These are phyloP conservation scores for Chiua virens DNA, from an alignment of 768 basidiomycete genomes.

Conservation along the genomic window DNA sequence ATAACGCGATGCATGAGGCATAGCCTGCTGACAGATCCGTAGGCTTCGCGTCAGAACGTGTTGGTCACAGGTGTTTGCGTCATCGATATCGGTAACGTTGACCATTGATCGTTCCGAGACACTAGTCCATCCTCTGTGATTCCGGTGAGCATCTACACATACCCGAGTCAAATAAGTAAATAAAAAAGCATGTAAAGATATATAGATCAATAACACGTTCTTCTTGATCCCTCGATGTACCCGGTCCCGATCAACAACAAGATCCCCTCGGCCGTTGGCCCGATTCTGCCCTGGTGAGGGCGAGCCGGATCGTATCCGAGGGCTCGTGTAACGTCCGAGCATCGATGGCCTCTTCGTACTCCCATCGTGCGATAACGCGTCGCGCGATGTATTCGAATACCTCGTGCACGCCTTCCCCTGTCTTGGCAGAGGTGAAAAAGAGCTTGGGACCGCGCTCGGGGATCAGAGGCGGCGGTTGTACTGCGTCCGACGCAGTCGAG, in stretches of 20 bases:
- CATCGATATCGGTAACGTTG: background rate
- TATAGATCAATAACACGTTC: conserved; percentile 25
- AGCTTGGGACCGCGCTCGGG: conserved; percentile 59
- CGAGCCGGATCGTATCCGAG: conserved; percentile 39
- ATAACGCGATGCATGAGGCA: too few relatives aligned
- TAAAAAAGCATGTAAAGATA: background rate
- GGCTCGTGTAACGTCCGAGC: conserved; percentile 41
- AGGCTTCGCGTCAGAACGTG: too few relatives aligned
- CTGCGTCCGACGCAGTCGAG: conserved; percentile 11
- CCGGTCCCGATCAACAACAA: conserved; percentile 18
- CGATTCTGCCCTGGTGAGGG: conserved; percentile 13
- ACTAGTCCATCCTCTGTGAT: too few relatives aligned
- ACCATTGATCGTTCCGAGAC: too few relatives aligned
- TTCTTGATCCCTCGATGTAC: too few relatives aligned
- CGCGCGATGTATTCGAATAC: conserved; percentile 77
- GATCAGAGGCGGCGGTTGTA: conserved; percentile 4
- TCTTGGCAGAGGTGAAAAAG: conserved; percentile 79
- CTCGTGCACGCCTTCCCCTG: conserved; percentile 65
- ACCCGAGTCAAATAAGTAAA: too few relatives aligned
- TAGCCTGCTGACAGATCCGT: background rate
- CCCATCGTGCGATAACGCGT: conserved; percentile 63
- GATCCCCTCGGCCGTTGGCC: conserved; percentile 4
- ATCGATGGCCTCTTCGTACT: conserved; percentile 61
- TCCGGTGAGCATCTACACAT: too few relatives aligned
- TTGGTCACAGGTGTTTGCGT: background rate